phyloP scores from a whole-genome alignment of 177 flowering plant species.

The Vitis hybrid region DNA sequence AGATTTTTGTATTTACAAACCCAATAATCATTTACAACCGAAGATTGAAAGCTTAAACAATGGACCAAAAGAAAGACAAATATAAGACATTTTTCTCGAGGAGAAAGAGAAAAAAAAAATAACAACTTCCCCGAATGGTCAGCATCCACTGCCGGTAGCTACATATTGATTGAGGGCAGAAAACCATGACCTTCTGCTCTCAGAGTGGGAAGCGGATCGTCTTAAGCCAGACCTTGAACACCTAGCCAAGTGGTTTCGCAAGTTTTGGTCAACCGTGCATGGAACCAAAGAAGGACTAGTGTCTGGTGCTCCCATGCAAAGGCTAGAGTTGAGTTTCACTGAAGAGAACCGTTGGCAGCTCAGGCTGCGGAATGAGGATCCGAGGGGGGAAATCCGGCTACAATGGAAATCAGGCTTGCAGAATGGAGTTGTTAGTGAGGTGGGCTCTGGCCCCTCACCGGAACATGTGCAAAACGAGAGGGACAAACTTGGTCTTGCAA shows the following conservation, averaged over 20 bases:
- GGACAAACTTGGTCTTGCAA: conserved; percentile 62
- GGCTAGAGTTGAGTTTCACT: conserved; percentile 55
- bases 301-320: conserved; percentile 69
- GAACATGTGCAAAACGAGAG: conserved; percentile 70
- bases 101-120: not conserved
- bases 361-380: conserved; percentile 59
- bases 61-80: not conserved
- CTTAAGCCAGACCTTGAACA: conserved; percentile 52
- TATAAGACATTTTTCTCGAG: no score
- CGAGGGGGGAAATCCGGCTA: conserved; percentile 40
- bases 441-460: conserved; percentile 36
- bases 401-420: conserved; percentile 55
- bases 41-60: not conserved
- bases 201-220: conserved; percentile 54
- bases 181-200: conserved; percentile 61
- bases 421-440: conserved; percentile 51
- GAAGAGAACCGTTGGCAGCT: conserved; percentile 74
- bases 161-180: conserved; percentile 51
- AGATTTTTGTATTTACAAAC: conserved; percentile 6
- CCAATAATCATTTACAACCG: not conserved
- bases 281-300: conserved; percentile 48
- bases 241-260: conserved; percentile 36
- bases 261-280: conserved; percentile 25
- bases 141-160: conserved; percentile 49
- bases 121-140: conserved; percentile 2